These are phyloP conservation scores for Arachis monticola DNA, from an alignment of 331 rosid species.

Conservation along the genomic window DNA sequence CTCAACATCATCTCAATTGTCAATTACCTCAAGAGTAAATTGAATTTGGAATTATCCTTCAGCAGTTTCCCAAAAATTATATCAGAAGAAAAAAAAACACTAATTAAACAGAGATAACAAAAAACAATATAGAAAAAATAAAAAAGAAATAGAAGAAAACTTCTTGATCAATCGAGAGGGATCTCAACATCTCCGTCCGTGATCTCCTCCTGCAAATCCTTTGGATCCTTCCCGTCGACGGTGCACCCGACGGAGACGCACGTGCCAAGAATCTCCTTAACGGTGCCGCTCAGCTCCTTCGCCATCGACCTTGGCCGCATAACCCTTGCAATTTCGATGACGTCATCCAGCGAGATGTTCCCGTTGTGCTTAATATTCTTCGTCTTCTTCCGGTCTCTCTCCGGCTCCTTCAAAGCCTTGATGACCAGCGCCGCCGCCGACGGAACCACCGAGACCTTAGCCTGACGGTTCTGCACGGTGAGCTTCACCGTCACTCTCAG, in stretches of 20 bases:
- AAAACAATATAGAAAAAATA: not conserved
- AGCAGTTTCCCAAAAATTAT: constrained; percentile 24
- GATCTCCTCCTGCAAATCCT: constrained; percentile 79
- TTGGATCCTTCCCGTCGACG: constrained; percentile 75
- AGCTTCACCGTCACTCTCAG: constrained; percentile 81
- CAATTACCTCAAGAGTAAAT: no score
- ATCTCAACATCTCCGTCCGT: constrained; percentile 72
- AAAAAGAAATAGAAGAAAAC: not conserved
- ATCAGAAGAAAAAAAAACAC: not conserved
- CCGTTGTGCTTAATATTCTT: constrained; percentile 80
- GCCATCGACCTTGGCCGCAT: constrained; percentile 84
- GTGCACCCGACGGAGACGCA: constrained; percentile 89
- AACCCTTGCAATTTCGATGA: constrained; percentile 71
- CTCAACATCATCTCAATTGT: constrained; percentile 1
- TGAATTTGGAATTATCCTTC: constrained; percentile 8
- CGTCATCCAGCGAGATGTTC: constrained; percentile 79
- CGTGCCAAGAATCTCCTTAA: constrained; percentile 78
- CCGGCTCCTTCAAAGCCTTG: constrained; percentile 84
- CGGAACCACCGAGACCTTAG: constrained; percentile 80
- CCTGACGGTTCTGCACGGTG: constrained; percentile 87
- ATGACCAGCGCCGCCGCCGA: constrained; percentile 86
- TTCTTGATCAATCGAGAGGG: constrained; percentile 61
- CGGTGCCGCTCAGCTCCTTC: constrained; percentile 66
- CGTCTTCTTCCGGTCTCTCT: constrained; percentile 75
- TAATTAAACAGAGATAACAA: not conserved